A percentile compares a stretch with the other conserved stretches of the same genome.
Evolutionary conservation across 495 filamentous ascomycete species (phyloP).

Genomic region (Pseudotulostoma volvatum): DNA sequence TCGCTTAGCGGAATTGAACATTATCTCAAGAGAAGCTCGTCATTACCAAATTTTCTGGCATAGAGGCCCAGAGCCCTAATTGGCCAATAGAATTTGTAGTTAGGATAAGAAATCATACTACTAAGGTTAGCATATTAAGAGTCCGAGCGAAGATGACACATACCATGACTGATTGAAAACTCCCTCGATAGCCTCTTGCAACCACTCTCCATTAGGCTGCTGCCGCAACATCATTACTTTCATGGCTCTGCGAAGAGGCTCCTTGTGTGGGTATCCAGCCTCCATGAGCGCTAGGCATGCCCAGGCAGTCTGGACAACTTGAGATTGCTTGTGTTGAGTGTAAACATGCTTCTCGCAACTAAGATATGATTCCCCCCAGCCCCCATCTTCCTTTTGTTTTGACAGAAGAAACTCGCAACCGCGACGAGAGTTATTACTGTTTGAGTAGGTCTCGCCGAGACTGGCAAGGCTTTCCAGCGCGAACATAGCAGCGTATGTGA

Average conservation of each 20-base stretch:
- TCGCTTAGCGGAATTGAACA: no score
- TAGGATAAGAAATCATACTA: constrained; percentile 97
- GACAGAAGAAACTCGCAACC: constrained; percentile 76
- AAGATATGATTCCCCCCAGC: constrained; percentile 91
- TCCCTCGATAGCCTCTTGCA: constrained; percentile 88
- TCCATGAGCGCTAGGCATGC: constrained; percentile 71
- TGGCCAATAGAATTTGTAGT: constrained; percentile 95
- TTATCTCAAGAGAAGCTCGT: constrained; percentile 32
- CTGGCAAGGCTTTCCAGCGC: constrained; percentile 72
- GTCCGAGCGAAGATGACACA: no score
- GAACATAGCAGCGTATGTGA: constrained; percentile 93
- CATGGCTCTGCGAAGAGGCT: constrained; percentile 56
- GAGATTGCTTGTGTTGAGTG: constrained; percentile 44
- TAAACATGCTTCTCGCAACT: constrained; percentile 49
- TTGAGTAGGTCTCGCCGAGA: constrained; percentile 65
- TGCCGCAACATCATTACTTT: constrained; percentile 75
- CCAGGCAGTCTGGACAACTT: constrained; percentile 92
- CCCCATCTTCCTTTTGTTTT: constrained; percentile 73
- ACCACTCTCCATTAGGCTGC: constrained; percentile 78
- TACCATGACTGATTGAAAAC: constrained; percentile 97
- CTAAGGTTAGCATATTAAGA: no score
- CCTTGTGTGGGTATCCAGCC: constrained; percentile 62
- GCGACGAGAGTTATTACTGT: constrained; percentile 47
- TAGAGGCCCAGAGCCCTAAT: constrained; percentile 89
- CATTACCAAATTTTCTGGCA: constrained; percentile 55